These are phyloP conservation scores for Microcyclosporella mali DNA, from an alignment of 2,329 filamentous ascomycete species.

Conservation along the genomic window DNA sequence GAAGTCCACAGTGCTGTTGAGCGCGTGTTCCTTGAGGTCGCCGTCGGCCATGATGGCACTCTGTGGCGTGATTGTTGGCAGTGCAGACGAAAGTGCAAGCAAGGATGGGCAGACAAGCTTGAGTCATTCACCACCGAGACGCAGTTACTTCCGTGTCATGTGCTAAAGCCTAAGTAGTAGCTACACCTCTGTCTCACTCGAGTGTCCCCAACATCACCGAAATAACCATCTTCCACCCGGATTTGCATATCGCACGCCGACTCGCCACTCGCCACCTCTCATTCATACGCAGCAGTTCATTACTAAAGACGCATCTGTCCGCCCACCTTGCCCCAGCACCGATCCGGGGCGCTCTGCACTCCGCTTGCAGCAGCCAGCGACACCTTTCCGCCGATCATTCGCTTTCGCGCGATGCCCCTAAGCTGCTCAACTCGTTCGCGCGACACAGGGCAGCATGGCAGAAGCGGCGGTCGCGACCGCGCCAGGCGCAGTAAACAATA, in stretches of 20 bases:
- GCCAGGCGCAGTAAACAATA: conserved; percentile 36
- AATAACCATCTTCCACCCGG: too few species aligned
- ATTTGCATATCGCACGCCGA: too few species aligned
- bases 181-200: too few species aligned
- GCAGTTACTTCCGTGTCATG: not conserved
- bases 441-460: conserved; percentile 38
- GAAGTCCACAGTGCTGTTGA: conserved; percentile 53
- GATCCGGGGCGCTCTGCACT: conserved; percentile 3
- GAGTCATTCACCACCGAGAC: not conserved
- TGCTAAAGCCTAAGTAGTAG: not conserved
- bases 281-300: not conserved
- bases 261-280: too few species aligned
- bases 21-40: conserved; percentile 39
- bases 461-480: conserved; percentile 6
- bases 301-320: not conserved
- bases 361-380: conserved; percentile 5
- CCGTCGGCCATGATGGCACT: conserved; percentile 27
- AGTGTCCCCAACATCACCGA: too few species aligned
- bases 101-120: not conserved
- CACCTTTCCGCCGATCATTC: not conserved
- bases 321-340: not conserved
- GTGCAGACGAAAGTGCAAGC: not conserved
- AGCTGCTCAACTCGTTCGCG: conserved; percentile 25
- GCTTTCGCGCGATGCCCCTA: conserved; percentile 14
- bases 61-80: not conserved